Evolutionary conservation across 805 yeast genomes (phyloP).

Genomic region (Yueomyces sp.): DNA sequence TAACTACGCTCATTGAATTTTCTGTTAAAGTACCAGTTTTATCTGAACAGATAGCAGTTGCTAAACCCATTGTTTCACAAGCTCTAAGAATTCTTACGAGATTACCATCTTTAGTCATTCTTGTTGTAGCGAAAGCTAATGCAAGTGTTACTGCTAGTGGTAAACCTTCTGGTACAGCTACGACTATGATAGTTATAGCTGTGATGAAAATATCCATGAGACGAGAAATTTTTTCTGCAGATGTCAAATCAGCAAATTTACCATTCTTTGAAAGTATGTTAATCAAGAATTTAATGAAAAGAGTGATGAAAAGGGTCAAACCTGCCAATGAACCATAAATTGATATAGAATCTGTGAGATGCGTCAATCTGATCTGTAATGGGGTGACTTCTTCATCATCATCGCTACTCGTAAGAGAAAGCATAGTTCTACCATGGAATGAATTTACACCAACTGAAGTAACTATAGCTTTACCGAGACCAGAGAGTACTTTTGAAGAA

Average conservation of each 20-base stretch:
- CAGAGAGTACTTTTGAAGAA: slow-evolving; percentile 78
- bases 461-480: slow-evolving; percentile 73
- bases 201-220: slow-evolving; percentile 81
- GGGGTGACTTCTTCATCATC: slow-evolving; percentile 62
- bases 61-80: slow-evolving; percentile 99
- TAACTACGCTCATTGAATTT: slow-evolving; percentile 82
- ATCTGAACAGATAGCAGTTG: slow-evolving; percentile 93
- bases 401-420: slow-evolving; percentile 35
- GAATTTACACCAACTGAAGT: slow-evolving; percentile 88
- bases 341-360: slow-evolving; percentile 87
- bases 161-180: slow-evolving; percentile 98
- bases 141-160: slow-evolving; percentile 97
- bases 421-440: slow-evolving; percentile 84
- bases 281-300: slow-evolving; percentile 63
- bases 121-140: slow-evolving; percentile 91
- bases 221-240: slow-evolving; percentile 71
- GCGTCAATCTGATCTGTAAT: slow-evolving; percentile 65
- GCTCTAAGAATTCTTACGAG: slow-evolving; percentile 86
- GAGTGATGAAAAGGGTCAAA: slow-evolving; percentile 59
- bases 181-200: slow-evolving; percentile 85
- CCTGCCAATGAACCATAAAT: slow-evolving; percentile 87
- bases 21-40: slow-evolving; percentile 96
- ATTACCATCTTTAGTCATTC: slow-evolving; percentile 95
- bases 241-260: slow-evolving; percentile 28
- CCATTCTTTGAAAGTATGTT: slow-evolving; percentile 34